These are phyloP conservation scores for Sphagnum fallax DNA, from an alignment of 228 moss, liverwort and hornwort genomes.

Conservation along the genomic window DNA sequence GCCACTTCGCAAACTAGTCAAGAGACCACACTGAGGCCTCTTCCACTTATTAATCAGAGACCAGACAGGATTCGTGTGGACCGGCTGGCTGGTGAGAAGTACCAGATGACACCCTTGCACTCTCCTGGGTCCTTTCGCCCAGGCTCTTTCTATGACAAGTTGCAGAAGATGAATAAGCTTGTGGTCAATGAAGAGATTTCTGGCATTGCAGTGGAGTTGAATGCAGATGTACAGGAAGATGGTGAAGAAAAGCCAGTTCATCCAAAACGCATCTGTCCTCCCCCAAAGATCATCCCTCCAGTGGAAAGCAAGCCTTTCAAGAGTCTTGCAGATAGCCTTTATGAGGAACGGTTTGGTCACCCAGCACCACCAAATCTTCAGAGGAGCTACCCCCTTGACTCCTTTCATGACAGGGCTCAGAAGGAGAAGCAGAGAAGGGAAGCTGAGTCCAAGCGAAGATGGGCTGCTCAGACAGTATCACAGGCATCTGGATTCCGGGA, in stretches of 20 bases:
- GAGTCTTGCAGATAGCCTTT: slow-evolving; percentile 50
- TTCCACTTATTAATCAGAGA: no score
- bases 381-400: slow-evolving; percentile 43
- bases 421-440: slow-evolving; percentile 39
- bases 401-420: slow-evolving; percentile 46
- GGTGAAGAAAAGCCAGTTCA: no score
- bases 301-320: slow-evolving; percentile 20
- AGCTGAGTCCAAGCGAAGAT: slow-evolving; percentile 19
- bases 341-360: slow-evolving; percentile 47
- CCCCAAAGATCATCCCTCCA: not conserved
- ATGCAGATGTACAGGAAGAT: no score
- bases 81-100: no score
- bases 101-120: no score
- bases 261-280: no score
- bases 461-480: slow-evolving; percentile 5
- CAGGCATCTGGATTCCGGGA: not conserved
- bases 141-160: slow-evolving; percentile 50
- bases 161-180: slow-evolving; percentile 30
- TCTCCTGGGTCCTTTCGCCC: slow-evolving; percentile 19
- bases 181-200: no score
- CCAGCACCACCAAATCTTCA: slow-evolving; percentile 40
- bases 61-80: no score
- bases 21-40: no score
- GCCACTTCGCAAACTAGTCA: no score
- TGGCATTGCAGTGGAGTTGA: no score